phyloP scores from a whole-genome alignment of 1,139 yeast species.

The Candida freyschussii region DNA sequence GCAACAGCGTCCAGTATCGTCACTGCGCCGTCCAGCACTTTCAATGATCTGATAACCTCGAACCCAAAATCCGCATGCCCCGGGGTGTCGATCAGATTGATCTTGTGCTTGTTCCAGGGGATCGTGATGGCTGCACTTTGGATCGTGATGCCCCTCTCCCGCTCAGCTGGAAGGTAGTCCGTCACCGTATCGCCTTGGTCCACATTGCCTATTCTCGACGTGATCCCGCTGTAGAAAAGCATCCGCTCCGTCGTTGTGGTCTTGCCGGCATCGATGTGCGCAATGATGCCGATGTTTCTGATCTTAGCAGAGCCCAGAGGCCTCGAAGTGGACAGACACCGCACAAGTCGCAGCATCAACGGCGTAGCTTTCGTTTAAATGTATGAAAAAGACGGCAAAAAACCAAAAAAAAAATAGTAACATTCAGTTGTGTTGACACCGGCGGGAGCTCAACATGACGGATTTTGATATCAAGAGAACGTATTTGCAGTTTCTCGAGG shows the following conservation, averaged over 20 bases:
- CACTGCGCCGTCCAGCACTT: conserved; percentile 92
- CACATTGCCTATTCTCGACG: conserved; percentile 80
- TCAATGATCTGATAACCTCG: conserved; percentile 83
- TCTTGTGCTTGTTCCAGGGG: conserved; percentile 72
- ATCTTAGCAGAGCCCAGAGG: conserved; percentile 13
- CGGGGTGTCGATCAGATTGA: conserved; percentile 93
- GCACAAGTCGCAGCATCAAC: background rate
- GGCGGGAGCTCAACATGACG: conserved; percentile 17
- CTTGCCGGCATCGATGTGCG: conserved; percentile 96
- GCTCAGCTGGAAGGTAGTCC: conserved; percentile 84
- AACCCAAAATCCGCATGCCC: conserved; percentile 98
- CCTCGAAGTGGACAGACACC: conserved; percentile 5
- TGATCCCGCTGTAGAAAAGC: conserved; percentile 83
- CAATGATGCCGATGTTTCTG: conserved; percentile 65
- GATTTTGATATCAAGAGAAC: conserved; percentile 77
- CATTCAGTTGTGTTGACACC: no score
- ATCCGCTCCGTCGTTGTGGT: conserved; percentile 95
- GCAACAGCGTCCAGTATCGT: conserved; percentile 93
- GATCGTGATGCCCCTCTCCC: conserved; percentile 92
- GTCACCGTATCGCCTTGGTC: conserved; percentile 97
- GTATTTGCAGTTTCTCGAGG: conserved; percentile 72
- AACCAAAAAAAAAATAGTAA: no score
- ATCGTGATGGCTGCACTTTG: conserved; percentile 95
- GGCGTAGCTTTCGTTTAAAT: background rate
- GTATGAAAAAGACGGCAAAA: no score